phyloP scores from a whole-genome alignment of 805 yeast genomes.

The Starmerella sirachaensis region DNA sequence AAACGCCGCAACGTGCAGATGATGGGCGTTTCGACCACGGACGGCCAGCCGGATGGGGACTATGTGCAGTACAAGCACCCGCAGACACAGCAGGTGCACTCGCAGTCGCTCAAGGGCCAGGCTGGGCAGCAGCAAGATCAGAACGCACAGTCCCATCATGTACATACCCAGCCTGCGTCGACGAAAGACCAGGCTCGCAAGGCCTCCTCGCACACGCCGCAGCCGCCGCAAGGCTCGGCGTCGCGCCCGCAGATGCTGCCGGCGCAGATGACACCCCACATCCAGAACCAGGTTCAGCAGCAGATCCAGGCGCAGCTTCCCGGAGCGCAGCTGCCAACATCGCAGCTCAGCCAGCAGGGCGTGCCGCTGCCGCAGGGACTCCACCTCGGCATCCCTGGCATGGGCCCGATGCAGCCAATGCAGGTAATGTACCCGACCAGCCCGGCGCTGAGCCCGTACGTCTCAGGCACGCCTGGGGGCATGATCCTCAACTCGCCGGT shows the following conservation, averaged over 20 bases:
- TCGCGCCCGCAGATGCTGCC: slow-evolving; percentile 3
- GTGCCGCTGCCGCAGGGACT: slow-evolving; percentile 5
- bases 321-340: no score
- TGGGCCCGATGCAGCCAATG: slow-evolving; percentile 8
- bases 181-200: not conserved
- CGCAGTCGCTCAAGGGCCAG: no score
- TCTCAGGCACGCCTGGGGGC: slow-evolving; percentile 4
- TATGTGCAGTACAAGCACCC: no score
- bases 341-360: not conserved
- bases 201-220: not conserved
- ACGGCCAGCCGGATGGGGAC: slow-evolving; percentile 2
- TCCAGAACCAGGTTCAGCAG: slow-evolving; percentile 7
- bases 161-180: no score
- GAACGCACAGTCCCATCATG: not conserved
- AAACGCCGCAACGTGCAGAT: slow-evolving; percentile 8
- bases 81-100: no score
- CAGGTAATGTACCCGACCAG: slow-evolving; percentile 18
- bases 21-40: slow-evolving; percentile 8
- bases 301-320: slow-evolving; percentile 6
- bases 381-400: slow-evolving; percentile 7
- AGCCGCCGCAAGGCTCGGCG: not conserved
- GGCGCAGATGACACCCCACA: slow-evolving; percentile 3
- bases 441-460: slow-evolving; percentile 18
- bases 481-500: slow-evolving; percentile 13
- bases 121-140: not conserved